Percentiles rank a stretch among this genome's conserved stretches.
Evolutionary conservation across 163 green algal species (phyloP).

Genomic region (Picocystis sp.): DNA sequence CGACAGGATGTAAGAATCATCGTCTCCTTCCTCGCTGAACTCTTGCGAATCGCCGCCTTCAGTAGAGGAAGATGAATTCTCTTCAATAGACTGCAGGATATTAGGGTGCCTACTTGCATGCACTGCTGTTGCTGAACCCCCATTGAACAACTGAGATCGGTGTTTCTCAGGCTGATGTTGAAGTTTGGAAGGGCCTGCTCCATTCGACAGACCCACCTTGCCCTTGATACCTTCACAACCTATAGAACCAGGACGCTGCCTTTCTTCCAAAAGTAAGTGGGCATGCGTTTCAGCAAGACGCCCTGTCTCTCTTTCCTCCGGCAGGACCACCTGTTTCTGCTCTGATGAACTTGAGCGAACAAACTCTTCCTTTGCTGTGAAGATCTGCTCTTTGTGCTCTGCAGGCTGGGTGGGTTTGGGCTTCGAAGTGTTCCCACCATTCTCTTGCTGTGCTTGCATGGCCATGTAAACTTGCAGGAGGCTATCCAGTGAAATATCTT

Average conservation of each 20-base stretch:
- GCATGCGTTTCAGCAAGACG: too few relatives aligned
- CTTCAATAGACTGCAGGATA: constrained; percentile 6
- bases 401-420: not conserved
- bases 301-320: too few relatives aligned
- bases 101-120: not conserved
- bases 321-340: too few relatives aligned
- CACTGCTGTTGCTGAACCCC: constrained; percentile 4
- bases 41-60: constrained; percentile 1
- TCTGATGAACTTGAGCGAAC: too few relatives aligned
- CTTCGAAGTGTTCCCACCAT: not conserved
- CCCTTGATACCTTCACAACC: too few relatives aligned
- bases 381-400: not conserved
- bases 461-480: not conserved
- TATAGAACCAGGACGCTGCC: too few relatives aligned
- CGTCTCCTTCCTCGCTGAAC: not conserved
- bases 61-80: not conserved
- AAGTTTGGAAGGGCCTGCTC: too few relatives aligned
- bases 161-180: too few relatives aligned
- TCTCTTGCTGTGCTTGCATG: not conserved
- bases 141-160: too few relatives aligned
- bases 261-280: too few relatives aligned
- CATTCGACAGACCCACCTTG: too few relatives aligned
- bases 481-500: not conserved
- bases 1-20: not conserved
- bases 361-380: too few relatives aligned